Conservation (phyloP, 2,329 filamentous ascomycete species). For the Alternaria infectoria region DNA sequence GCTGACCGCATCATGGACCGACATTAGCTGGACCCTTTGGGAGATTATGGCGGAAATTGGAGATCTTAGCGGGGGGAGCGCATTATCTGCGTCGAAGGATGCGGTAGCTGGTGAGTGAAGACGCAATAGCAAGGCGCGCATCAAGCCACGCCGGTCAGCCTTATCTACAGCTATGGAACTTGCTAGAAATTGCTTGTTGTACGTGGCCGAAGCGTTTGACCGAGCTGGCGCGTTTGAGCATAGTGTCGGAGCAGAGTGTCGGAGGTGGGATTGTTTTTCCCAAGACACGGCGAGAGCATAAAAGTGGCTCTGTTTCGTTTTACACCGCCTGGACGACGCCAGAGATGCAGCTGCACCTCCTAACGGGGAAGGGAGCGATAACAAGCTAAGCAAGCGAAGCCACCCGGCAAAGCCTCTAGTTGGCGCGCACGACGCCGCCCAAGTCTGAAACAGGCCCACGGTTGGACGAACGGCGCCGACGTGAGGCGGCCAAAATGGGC, state of each 20-base stretch:
- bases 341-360: neutral
- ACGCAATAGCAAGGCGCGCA: neutral
- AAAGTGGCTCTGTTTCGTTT: conserved; percentile 1
- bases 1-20: conserved; percentile 1
- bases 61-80: conserved; percentile 5
- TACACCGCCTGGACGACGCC: conserved; percentile 4
- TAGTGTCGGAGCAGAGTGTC: neutral
- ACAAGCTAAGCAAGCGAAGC: conserved; percentile 10
- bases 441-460: conserved; percentile 19
- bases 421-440: conserved; percentile 16
- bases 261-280: neutral
- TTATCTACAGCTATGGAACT: neutral
- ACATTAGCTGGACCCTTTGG: conserved; percentile 4
- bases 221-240: neutral
- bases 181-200: neutral
- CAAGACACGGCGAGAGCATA: neutral
- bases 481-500: conserved; percentile 11
- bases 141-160: neutral
- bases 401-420: conserved; percentile 18
- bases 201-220: neutral
- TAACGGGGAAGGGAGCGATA: conserved; percentile 5
- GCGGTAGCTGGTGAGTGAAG: neutral
- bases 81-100: conserved; percentile 1
- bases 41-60: conserved; percentile 4
- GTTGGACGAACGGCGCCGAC: conserved; percentile 23